Evolutionary conservation across 2,329 filamentous ascomycete genomes (phyloP).

Genomic region (Scedosporium boydii): DNA sequence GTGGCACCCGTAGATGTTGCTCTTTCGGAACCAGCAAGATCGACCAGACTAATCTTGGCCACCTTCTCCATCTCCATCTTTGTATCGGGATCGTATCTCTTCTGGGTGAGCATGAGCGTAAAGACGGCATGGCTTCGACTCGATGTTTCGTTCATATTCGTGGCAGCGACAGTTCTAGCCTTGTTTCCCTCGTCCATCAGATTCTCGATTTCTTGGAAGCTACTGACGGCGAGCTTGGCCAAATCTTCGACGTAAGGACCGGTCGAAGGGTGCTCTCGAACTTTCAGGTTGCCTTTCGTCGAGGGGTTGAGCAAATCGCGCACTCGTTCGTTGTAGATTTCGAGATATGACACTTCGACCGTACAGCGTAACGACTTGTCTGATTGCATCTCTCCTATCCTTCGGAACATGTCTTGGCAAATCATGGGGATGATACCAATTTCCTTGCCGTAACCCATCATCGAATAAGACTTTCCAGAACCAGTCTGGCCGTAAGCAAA

Average conservation of each 20-base stretch:
- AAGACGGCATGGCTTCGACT: constrained; percentile 98
- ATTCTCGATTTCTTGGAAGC: constrained; percentile 91
- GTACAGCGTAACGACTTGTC: constrained; percentile 79
- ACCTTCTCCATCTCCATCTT: constrained; percentile 98
- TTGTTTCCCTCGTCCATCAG: constrained; percentile 99
- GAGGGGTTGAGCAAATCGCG: constrained; percentile 90
- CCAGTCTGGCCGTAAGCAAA: constrained; percentile 98
- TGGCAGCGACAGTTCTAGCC: constrained; percentile 91
- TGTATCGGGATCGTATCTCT: constrained; percentile 80
- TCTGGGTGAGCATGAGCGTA: constrained; percentile 90
- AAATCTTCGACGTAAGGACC: constrained; percentile 97
- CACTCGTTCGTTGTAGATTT: constrained; percentile 98
- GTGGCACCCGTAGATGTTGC: constrained; percentile 96
- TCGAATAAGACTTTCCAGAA: constrained; percentile 97
- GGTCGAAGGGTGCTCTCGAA: constrained; percentile 93
- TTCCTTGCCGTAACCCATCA: constrained; percentile 99
- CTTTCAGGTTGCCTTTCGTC: constrained; percentile 93
- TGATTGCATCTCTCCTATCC: constrained; percentile 61
- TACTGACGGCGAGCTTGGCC: constrained; percentile 86
- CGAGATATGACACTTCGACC: constrained; percentile 94
- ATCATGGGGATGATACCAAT: constrained; percentile 93
- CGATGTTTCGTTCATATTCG: constrained; percentile 99
- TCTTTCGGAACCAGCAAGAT: constrained; percentile 94
- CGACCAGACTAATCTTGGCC: constrained; percentile 94
- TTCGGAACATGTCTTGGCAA: constrained; percentile 93